phyloP scores from a whole-genome alignment of 148 eudicot species.

The Chenopodium berlandieri region DNA sequence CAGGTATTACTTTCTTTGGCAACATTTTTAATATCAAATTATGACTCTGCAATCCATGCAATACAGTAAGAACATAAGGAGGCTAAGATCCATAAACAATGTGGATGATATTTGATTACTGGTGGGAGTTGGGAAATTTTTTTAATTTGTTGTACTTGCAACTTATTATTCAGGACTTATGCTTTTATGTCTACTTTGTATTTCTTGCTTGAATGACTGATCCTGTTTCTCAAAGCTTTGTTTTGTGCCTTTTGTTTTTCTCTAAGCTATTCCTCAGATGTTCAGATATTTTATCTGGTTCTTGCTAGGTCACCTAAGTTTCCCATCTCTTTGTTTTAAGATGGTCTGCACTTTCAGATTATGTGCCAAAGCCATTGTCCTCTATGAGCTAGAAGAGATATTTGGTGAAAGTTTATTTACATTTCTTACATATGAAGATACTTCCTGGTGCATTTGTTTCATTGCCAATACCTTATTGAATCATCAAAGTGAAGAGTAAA shows the following conservation, averaged over 20 bases:
- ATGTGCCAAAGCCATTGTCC: not conserved
- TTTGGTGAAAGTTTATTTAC: not conserved
- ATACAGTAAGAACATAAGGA: not conserved
- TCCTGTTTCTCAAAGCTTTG: not conserved
- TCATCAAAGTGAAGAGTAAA: too few species aligned
- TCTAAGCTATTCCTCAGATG: not conserved
- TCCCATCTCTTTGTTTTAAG: not conserved
- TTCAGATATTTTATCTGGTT: not conserved
- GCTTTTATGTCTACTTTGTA: not conserved
- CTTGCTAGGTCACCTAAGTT: not conserved
- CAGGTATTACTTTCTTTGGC: slow-evolving; percentile 44
- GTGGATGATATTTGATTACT: not conserved
- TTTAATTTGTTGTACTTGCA: not conserved
- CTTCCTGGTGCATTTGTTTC: not conserved
- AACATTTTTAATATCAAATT: not conserved
- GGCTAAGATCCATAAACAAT: not conserved
- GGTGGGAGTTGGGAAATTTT: not conserved
- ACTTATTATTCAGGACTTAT: not conserved
- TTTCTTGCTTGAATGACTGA: not conserved
- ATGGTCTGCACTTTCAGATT: not conserved
- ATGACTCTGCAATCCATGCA: not conserved
- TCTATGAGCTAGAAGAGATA: not conserved
- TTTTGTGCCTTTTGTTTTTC: not conserved
- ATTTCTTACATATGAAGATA: not conserved
- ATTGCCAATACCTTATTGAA: not conserved